Evolutionary conservation across 371 early-diverging fungal species (phyloP).

Genomic region (Mortierella sp.): DNA sequence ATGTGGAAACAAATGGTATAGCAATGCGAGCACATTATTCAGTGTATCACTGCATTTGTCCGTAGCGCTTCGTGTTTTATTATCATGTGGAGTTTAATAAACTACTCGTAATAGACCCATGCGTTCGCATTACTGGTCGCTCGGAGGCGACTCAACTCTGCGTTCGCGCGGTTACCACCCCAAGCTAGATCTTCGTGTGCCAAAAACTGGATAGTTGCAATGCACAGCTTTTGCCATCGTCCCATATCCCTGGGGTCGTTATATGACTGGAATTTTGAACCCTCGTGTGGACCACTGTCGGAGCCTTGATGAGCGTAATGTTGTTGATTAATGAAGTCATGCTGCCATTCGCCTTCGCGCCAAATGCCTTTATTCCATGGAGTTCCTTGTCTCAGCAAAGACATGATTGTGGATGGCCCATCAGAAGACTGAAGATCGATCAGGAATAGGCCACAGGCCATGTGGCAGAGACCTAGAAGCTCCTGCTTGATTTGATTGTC

Average conservation of each 20-base stretch:
- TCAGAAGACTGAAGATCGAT: conserved; percentile 9
- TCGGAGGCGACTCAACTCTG: conserved; percentile 44
- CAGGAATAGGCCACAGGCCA: conserved; percentile 54
- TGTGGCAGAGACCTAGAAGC: conserved; percentile 44
- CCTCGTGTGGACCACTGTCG: neutral
- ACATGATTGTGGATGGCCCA: conserved; percentile 45
- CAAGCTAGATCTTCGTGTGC: conserved; percentile 40
- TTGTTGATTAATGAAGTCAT: conserved; percentile 18
- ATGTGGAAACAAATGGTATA: neutral
- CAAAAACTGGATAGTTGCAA: conserved; percentile 50
- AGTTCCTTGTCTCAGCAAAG: conserved; percentile 37
- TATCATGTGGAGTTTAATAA: neutral
- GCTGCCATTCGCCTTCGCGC: conserved; percentile 52
- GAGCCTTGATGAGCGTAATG: neutral
- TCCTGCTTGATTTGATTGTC: conserved; percentile 44
- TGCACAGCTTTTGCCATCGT: conserved; percentile 45
- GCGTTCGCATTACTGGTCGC: conserved; percentile 27
- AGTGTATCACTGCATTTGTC: too few relatives aligned
- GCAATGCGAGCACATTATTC: too few relatives aligned
- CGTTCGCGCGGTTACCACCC: conserved; percentile 48
- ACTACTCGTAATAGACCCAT: conserved; percentile 51
- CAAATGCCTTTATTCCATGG: conserved; percentile 53
- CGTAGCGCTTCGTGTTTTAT: neutral
- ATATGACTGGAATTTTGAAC: neutral
- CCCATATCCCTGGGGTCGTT: conserved; percentile 30